Base-by-base conservation (phyloP, 1,139 yeast genomes). In the Sugiyamaella japonica region DNA sequence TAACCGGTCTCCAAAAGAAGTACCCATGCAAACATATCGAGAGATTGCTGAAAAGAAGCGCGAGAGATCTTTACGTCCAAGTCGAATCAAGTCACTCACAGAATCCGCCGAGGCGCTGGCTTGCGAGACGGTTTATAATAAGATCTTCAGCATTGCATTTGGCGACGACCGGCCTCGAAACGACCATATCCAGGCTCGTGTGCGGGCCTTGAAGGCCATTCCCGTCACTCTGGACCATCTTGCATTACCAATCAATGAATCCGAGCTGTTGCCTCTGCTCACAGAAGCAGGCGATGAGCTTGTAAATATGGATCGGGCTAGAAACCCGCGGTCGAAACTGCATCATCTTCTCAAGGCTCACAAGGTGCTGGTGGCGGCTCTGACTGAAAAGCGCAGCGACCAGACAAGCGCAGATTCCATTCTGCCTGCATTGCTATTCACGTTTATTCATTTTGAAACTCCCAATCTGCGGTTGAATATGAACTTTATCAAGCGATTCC, bases 401-500 rank as follows among this genome's bases (percentile, higher is more conserved):
- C 58, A 54, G 57, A 41, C 61, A 56, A 65, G 69, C 7, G 77
- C 84, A 2, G 89, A 84, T 66, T 74, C 77, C 41, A 75, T 82
- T 52, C 67, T 84, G 20, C 87, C 89, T 0, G 67, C 82, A 8
- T 67, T 84, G 51, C 80, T 84, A 7, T 73, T 79, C 46, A 68
- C 81, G 2, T 73, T 83, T 17, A 73, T 78, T 23, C 68, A 76
- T 42, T 72, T 71, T 46, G 76, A 76, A 28, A 66, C 74, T 31
- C 74, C 76, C 23, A 71, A 78, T 47, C 61, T 82, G 17, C 78
- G 80, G 62, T 71, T 81, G 16, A 83, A 82, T 57, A 68, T 81
- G 54, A 73, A 76, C 51, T 82, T 77, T 63, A 79, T 83, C 54
- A 80, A 79, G 57, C 69, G 86, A 48, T 84, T 83, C 66, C 73